These are phyloP conservation scores for Camellia granthamiana DNA, from an alignment of 148 eudicot genomes.

Conservation along the genomic window DNA sequence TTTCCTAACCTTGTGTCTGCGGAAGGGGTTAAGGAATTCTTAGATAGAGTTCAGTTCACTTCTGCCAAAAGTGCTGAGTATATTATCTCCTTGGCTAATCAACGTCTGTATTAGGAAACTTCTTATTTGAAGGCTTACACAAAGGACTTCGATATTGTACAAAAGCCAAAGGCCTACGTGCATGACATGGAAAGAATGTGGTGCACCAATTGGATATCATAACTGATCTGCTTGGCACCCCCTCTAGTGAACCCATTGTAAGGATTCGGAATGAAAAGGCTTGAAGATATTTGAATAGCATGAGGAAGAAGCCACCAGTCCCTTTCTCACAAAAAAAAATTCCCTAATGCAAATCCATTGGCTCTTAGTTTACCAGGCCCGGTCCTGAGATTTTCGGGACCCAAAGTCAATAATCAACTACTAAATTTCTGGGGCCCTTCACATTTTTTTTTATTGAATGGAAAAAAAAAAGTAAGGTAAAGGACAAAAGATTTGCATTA, in stretches of 20 bases:
- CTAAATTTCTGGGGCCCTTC: no score
- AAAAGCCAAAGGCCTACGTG: constrained; percentile 12
- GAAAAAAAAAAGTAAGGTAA: no score
- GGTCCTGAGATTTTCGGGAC: no score
- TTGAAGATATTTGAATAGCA: constrained; percentile 36
- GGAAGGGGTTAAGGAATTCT: constrained; percentile 19
- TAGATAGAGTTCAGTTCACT: constrained; percentile 42
- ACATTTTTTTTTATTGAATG: no score
- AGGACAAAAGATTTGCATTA: no score
- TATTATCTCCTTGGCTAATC: constrained; percentile 23
- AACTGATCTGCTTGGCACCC: no score
- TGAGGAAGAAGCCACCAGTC: constrained; percentile 73
- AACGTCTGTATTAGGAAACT: constrained; percentile 24
- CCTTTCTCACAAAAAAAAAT: constrained; percentile 73
- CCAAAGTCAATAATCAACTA: no score
- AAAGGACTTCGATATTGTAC: constrained; percentile 3
- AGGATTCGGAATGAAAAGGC: no score
- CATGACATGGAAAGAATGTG: constrained; percentile 9
- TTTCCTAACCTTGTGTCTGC: constrained; percentile 31
- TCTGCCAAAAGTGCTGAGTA: constrained; percentile 17
- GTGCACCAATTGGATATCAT: no score
- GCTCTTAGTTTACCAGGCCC: no score
- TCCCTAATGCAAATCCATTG: constrained; percentile 80
- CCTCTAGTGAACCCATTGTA: no score
- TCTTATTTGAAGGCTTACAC: constrained; percentile 33